These are phyloP conservation scores for Torulaspora delbrueckii DNA, from an alignment of 805 yeast species.

Conservation along the genomic window DNA sequence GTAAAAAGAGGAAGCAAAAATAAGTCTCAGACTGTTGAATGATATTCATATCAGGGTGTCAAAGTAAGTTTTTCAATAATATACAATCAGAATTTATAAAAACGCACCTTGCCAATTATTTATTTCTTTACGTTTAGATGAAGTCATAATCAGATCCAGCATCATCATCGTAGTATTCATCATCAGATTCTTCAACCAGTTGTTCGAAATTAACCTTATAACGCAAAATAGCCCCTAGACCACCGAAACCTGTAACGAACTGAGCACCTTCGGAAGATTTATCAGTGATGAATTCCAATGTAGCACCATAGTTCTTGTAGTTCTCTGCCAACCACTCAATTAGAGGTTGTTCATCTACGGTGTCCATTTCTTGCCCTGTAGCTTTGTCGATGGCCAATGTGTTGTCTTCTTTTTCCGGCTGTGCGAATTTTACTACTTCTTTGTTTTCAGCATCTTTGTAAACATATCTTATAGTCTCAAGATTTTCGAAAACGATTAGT, in stretches of 20 bases:
- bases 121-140: slow-evolving; percentile 22
- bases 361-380: slow-evolving; percentile 90
- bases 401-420: slow-evolving; percentile 70
- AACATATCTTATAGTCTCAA: slow-evolving; percentile 78
- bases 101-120: neutral
- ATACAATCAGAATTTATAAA: slow-evolving; percentile 5
- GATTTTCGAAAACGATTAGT: slow-evolving; percentile 87
- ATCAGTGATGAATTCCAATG: slow-evolving; percentile 93
- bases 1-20: slow-evolving; percentile 19
- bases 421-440: slow-evolving; percentile 65
- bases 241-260: slow-evolving; percentile 97
- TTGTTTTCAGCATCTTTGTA: slow-evolving; percentile 79
- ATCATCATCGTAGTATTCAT: slow-evolving; percentile 78
- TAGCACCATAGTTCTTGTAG: slow-evolving; percentile 91
- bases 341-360: slow-evolving; percentile 74
- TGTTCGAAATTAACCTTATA: slow-evolving; percentile 97
- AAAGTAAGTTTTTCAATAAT: neutral
- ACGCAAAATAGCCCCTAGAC: slow-evolving; percentile 94
- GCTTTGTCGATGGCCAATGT: slow-evolving; percentile 71
- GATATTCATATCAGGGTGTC: neutral
- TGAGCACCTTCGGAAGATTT: slow-evolving; percentile 98
- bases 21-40: neutral
- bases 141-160: slow-evolving; percentile 38
- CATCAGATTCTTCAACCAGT: slow-evolving; percentile 82
- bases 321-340: slow-evolving; percentile 98